Evolutionary conservation across 257 asterid species (phyloP), one percentile per base, ranked within the genome.

Genomic region (Perilla frutescens): DNA sequence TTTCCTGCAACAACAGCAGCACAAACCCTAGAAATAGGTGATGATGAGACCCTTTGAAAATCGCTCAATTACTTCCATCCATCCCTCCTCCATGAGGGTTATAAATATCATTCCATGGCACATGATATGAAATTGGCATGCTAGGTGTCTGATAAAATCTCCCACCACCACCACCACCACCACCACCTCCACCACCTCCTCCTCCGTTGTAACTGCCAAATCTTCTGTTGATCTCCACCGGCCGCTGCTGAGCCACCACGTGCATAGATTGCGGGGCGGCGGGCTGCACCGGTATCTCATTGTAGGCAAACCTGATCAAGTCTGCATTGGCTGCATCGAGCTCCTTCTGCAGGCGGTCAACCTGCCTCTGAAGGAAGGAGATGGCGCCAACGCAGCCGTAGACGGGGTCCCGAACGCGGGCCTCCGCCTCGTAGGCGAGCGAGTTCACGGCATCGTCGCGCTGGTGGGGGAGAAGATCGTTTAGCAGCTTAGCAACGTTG

Each of bases 341-440:
- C 70, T 85, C 90, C 76, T 76, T 83, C 57, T 85, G 87, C 7
- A 85, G 86, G 15, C 84, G 83, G 6, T 83, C 86, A 4, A 85
- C 83, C 77, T 85, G 90, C 39, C 82, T 50, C 56, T 85, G 90
- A 40, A 85, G 71, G 78, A 79, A 81, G 43, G 90, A 61, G 72
- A 85, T 83, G 78, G 84, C 86, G 32, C 87, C 86, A 1, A 83
- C 83, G 75, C 90, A 83, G 68, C 90, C 90, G 62, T 83, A 81
- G 2, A 85, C 87, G 32, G 90, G 90, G 81, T 85, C 87, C 7
- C 87, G 29, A 6, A 85, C 84, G 0, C 90, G 87, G 4, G 87
- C 87, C 72, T 83, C 90, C 3, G 90, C 90, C 81, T 85, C 90
- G 39, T 83, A 85, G 58, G 90, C 90, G 0, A 85, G 79, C 8